Base-by-base conservation (phyloP, 371 early-diverging fungal genomes). In the Entomophthora muscae region DNA sequence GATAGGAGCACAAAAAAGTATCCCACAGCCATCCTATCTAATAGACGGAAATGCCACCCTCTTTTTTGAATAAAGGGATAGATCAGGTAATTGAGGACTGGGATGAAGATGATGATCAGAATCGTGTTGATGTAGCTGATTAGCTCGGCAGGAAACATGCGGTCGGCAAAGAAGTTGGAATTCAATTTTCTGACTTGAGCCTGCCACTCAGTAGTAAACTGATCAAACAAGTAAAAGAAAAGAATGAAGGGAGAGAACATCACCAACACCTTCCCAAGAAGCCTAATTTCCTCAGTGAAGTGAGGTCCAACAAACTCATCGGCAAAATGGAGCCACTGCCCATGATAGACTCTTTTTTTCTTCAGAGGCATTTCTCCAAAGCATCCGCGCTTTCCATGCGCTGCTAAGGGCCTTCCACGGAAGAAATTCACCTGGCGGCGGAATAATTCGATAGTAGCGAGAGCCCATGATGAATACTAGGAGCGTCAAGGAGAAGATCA, bases 151-250 rank as follows among this genome's bases (percentile, higher is more conserved):
- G 61, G 42, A 22, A 61, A 17, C 2, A 3, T 33, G 26, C 5
- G 23, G 33, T 12, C 22, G 61, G 2, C 10, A 2, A 52, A 59
- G 42, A 53, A 7, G 3, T 13, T 27, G 27, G 26, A 24, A 23
- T 61, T 32, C 61, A 61, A 32, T 5, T 23, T 22, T 24, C 31
- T 3, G 23, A 53, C 22, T 29, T 63, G 63, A 27, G n/a, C 26
- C 26, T 22, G 52, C 63, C 63, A 63, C 31, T 74, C 71, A 56
- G 71, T 69, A 42, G 68, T 68, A 67, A 73, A 72, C 66, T 82
- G 83, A 68, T 78, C 77, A 69, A 73, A 82, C 26, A 71, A 72
- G 73, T 77, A 77, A 76, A 76, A 80, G 75, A 78, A 79, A 68
- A 80, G 67, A 1, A 72, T 69, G 52, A 73, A 66, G 22, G 79